Conservation (phyloP, 148 eudicot genomes). For the Talinum fruticosum region DNA sequence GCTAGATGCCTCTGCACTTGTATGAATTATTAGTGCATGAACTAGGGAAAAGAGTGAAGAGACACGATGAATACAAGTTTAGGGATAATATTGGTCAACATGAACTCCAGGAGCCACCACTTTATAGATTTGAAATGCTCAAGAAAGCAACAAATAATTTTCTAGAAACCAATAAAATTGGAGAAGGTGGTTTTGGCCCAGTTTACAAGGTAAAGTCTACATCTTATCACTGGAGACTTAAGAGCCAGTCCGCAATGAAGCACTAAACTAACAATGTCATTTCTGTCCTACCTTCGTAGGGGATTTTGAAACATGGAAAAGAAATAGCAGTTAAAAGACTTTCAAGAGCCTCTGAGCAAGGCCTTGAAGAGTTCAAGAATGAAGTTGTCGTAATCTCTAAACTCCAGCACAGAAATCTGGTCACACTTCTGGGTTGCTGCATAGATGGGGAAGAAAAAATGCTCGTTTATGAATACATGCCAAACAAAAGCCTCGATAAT, state of each 20-base stretch:
- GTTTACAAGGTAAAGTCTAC: constrained; percentile 8
- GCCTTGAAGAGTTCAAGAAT: constrained; percentile 5
- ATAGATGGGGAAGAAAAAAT: constrained; percentile 5
- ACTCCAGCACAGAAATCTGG: constrained; percentile 11
- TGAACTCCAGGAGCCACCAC: neutral
- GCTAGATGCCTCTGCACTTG: neutral
- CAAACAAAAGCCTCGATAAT: constrained; percentile 7
- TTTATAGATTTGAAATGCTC: neutral
- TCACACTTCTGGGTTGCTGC: constrained; percentile 10
- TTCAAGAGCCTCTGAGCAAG: constrained; percentile 3
- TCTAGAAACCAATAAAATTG: neutral
- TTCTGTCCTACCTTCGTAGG: neutral
- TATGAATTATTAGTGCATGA: neutral
- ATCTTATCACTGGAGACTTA: too few relatives aligned
- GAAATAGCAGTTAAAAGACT: constrained; percentile 9
- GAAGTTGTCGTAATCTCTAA: neutral
- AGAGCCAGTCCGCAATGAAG: neutral
- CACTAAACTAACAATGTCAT: neutral
- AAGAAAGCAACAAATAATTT: neutral
- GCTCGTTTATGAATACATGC: constrained; percentile 11
- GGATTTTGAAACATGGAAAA: constrained; percentile 5
- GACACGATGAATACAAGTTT: neutral
- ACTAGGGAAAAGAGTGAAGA: neutral
- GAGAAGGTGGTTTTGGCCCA: constrained; percentile 12
- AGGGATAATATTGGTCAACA: neutral